Base-by-base conservation (phyloP, 345 rosid genomes). In the Mercurialis annua region DNA sequence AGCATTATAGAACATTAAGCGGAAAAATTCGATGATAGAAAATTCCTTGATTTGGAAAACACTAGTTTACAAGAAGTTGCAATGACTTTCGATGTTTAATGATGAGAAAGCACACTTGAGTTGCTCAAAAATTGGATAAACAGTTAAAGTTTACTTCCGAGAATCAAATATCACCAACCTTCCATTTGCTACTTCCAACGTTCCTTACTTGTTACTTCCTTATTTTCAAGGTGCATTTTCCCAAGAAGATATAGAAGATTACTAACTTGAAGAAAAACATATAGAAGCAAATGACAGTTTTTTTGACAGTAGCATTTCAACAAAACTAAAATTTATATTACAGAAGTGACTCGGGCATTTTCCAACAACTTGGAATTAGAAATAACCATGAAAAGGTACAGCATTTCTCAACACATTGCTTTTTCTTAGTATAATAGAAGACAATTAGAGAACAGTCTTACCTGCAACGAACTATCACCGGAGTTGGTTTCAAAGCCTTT, bases 391-490 rank as follows among this genome's bases (percentile, higher is more conserved):
- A 43, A 18, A 26, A 26, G 11, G 2, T 3, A 36, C 40, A 50
- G 36, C 3, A 20, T 11, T 49, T 23, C 57, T 3, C 6, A 49
- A 20, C 8, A 30, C 38, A 12, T 20, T 8, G 15, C 12, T 21
- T n/a, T 49, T 27, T 43, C 52, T 14, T 10, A 8, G 17, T n/a
- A n/a, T n/a, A 50, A 16, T 20, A 14, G 33, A 24, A 47, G 24
- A 59, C 36, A 24, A 29, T 31, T 62, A 1, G 20, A 1, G 34
- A 27, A 70, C 65, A 56, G 20, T 21, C 79, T 82, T 74, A 94
- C 99, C 68, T 86, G 92, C 99, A 94, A 46, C 96, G 88, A 67
- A 94, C 69, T 55, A 89, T 94, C 9, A 94, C 96, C 4, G 96
- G 99, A 65, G 50, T 53, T 26, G 97, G 99, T 74, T 91, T 94